Evolutionary conservation across 768 basidiomycete genomes (phyloP), one percentile per base, ranked within the genome.

Genomic region (Phlebiopsis gigantea): DNA sequence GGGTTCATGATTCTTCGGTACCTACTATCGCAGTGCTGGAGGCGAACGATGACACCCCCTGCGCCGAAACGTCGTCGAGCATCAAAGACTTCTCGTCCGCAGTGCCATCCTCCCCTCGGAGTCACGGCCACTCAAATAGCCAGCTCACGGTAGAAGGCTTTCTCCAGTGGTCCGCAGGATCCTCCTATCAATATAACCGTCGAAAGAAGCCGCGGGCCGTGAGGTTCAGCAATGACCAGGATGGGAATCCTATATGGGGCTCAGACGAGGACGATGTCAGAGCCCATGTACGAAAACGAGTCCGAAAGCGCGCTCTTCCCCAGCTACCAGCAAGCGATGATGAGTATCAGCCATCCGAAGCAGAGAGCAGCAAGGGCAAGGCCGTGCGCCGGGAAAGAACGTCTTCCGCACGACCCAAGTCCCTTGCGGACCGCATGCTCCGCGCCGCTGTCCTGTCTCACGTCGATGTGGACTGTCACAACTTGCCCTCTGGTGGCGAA

Each of bases 361-460:
- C 39, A 26, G 42, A 54, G 2, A 12, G n/a, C n/a, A n/a, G n/a
- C n/a, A n/a, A n/a, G n/a, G n/a, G n/a, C n/a, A n/a, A n/a, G 8
- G 14, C 50, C 19, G 4, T 39, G 12, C 34, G 3, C 34, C 34
- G 5, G 21, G 24, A 49, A n/a, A 49, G 42, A 44, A 44, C 43
- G 41, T 24, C 39, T n/a, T 26, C 26, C 30, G 22, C 26, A 21
- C 30, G 29, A n/a, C 42, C 31, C 21, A 28, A 62, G 48, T 44
- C 69, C 5, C 64, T 73, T 22, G 63, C 69, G n/a, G 57, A 65
- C 39, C 69, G 75, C 26, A 61, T 76, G 52, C 64, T 74, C 25
- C 67, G 68, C 47, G 75, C 75, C 44, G 71, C 73, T 42, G 58
- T 73, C 8, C 57, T 71, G 30, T 71, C 73, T 1, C 63, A 69